Evolutionary conservation across 2,329 filamentous ascomycete genomes (phyloP).

Genomic region (Botryotinia globosa): DNA sequence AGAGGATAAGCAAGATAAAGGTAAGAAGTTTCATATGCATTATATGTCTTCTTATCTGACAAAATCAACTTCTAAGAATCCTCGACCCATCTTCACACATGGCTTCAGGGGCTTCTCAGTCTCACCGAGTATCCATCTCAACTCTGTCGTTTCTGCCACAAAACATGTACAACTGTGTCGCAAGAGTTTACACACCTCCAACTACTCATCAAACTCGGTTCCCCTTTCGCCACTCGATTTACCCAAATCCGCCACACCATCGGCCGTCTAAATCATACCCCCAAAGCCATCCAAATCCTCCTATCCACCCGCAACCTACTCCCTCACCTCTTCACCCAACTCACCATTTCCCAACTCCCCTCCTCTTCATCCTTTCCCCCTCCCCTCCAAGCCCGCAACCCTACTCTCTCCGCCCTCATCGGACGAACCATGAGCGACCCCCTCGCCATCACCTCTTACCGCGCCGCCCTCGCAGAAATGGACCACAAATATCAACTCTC

Average conservation of each 20-base stretch:
- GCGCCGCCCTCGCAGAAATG: conserved; percentile 76
- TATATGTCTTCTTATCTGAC: neutral
- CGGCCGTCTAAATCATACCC: neutral
- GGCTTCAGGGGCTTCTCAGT: neutral
- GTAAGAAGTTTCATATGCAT: neutral
- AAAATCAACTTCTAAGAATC: neutral
- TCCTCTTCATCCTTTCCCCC: neutral
- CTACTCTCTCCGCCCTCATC: neutral
- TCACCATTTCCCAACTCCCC: neutral
- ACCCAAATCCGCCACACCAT: neutral
- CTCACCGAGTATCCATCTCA: neutral
- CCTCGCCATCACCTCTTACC: conserved; percentile 78
- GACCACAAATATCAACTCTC: conserved; percentile 18
- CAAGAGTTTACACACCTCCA: neutral
- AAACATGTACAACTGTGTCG: neutral
- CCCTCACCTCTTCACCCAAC: neutral
- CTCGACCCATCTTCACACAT: neutral
- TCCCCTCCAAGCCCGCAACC: neutral
- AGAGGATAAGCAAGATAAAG: neutral
- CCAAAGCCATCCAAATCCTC: neutral
- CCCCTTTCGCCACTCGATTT: neutral
- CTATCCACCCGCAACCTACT: neutral
- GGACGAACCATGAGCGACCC: conserved; percentile 4
- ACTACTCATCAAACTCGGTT: neutral
- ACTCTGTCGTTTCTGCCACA: neutral